These are phyloP conservation scores for Amphirosellinia nigrospora DNA, from an alignment of 495 filamentous ascomycete genomes.

Conservation along the genomic window DNA sequence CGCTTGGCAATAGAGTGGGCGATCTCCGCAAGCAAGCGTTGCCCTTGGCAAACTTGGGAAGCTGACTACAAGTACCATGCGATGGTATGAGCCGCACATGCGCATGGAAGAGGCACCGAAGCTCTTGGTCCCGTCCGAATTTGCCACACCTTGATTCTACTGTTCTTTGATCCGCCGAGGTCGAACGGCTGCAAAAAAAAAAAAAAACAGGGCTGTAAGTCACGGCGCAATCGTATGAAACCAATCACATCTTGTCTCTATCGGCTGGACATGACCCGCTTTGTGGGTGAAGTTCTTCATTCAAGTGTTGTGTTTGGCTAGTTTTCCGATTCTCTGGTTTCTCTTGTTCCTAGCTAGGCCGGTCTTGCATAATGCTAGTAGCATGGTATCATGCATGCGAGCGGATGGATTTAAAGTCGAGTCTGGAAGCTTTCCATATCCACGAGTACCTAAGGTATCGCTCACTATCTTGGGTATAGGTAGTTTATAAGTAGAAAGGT, in stretches of 20 bases:
- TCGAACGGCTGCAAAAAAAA: conserved; percentile 9
- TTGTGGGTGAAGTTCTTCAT: background rate
- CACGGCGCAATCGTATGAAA: background rate
- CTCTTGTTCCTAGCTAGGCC: background rate
- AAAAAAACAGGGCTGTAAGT: conserved; percentile 5
- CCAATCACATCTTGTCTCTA: conserved; percentile 5
- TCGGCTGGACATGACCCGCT: conserved; percentile 5
- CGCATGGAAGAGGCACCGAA: conserved; percentile 12
- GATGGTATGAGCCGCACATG: background rate
- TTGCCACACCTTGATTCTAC: conserved; percentile 7
- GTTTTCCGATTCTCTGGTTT: background rate
- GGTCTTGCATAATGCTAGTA: background rate
- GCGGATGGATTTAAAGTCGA: background rate
- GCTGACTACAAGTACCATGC: conserved; percentile 1
- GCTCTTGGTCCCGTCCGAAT: background rate
- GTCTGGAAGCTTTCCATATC: background rate
- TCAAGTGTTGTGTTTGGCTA: background rate
- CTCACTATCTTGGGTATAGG: no score
- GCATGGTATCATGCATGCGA: background rate
- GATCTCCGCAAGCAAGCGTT: conserved; percentile 3
- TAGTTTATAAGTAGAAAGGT: no score
- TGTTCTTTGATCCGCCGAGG: conserved; percentile 1
- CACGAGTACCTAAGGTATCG: no score
- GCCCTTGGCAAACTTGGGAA: conserved; percentile 2
- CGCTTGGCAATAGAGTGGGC: background rate